A percentile compares a stretch with the other conserved stretches of the same genome.
Evolutionary conservation across 257 asterid genomes (phyloP).

Genomic region (Ajuga chamaepitys): DNA sequence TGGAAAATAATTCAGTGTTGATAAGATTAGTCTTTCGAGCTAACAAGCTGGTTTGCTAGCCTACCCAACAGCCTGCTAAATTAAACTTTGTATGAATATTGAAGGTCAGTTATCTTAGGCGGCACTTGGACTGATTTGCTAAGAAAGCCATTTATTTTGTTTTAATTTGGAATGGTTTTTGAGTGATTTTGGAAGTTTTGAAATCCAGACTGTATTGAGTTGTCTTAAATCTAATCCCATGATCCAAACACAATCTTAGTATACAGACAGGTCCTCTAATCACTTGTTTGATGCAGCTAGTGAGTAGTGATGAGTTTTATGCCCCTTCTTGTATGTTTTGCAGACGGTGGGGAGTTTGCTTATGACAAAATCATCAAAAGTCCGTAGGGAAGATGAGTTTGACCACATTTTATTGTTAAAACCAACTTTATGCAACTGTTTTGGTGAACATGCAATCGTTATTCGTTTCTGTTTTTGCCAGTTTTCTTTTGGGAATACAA

Average conservation of each 20-base stretch:
- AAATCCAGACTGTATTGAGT: background rate
- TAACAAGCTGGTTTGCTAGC: background rate
- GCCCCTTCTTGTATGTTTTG: background rate
- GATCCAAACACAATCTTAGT: background rate
- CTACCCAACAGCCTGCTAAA: background rate
- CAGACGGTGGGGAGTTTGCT: slow-evolving; percentile 7
- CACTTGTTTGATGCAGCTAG: background rate
- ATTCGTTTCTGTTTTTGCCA: background rate
- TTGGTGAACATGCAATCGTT: background rate
- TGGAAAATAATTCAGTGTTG: background rate
- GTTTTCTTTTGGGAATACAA: background rate
- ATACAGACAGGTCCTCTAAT: background rate
- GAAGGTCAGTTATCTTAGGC: background rate
- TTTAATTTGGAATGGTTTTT: background rate
- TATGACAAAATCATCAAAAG: background rate
- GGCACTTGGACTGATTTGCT: background rate
- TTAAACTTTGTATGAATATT: background rate
- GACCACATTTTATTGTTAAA: background rate
- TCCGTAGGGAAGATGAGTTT: background rate
- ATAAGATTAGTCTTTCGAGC: background rate
- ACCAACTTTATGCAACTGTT: background rate
- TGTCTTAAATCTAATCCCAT: background rate
- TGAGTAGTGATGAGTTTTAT: background rate
- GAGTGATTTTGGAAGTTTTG: background rate
- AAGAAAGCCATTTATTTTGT: background rate